phyloP scores from a whole-genome alignment of 2,329 filamentous ascomycete genomes.

The Apiospora saccharicola region DNA sequence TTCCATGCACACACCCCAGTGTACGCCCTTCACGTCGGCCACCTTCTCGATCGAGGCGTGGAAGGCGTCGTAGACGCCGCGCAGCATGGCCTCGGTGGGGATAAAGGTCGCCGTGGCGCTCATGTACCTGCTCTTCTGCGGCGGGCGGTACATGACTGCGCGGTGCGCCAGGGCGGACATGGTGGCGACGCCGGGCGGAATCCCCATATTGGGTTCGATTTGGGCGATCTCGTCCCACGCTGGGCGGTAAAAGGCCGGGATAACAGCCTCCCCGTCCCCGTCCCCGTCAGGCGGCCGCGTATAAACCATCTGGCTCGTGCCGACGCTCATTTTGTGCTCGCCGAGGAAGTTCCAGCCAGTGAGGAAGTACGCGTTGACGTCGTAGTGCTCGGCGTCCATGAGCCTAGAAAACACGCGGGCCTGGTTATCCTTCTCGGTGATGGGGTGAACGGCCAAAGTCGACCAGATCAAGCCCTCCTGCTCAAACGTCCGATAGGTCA shows the following conservation, averaged over 20 bases:
- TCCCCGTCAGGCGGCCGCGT: not conserved
- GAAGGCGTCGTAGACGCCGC: conserved; percentile 28
- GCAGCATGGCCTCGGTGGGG: conserved; percentile 29
- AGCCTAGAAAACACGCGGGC: conserved; percentile 26
- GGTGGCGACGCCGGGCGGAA: conserved; percentile 18
- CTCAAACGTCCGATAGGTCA: conserved; percentile 39
- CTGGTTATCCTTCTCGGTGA: not conserved
- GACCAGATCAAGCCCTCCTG: not conserved
- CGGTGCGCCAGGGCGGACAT: not conserved
- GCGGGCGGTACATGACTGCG: not conserved
- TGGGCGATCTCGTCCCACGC: not conserved
- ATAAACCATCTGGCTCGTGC: not conserved
- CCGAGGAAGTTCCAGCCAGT: not conserved
- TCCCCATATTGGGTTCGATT: not conserved
- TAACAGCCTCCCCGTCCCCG: not conserved
- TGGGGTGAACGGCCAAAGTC: not conserved
- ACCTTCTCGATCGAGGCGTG: conserved; percentile 23
- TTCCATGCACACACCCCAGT: not conserved
- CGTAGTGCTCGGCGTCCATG: conserved; percentile 29
- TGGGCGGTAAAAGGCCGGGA: not conserved
- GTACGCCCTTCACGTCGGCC: not conserved
- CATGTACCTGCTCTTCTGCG: not conserved
- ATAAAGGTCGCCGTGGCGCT: conserved; percentile 29
- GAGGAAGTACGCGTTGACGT: conserved; percentile 23
- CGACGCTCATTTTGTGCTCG: not conserved